These are phyloP conservation scores for Takashimella koratensis DNA, from an alignment of 1,284 basidiomycete species.

Conservation along the genomic window DNA sequence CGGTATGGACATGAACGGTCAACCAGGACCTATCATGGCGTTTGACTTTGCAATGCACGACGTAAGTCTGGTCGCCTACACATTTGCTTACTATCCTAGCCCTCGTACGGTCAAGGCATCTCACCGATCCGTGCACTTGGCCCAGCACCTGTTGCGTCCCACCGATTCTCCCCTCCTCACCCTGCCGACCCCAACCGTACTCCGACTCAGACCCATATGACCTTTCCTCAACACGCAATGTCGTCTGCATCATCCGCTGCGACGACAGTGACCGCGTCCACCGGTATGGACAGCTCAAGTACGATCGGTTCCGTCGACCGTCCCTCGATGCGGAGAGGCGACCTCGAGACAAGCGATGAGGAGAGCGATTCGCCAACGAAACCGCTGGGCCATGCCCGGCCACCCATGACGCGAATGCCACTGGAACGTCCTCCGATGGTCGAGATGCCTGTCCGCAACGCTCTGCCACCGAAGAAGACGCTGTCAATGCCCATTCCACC, in stretches of 20 bases:
- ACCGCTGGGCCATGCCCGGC: constrained; percentile 18
- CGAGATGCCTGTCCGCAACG: background rate
- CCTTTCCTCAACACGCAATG: background rate
- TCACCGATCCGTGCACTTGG: constrained; percentile 44
- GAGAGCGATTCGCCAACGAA: constrained; percentile 40
- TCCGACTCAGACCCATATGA: background rate
- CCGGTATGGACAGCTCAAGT: background rate
- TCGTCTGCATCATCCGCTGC: background rate
- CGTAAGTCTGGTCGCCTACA: background rate
- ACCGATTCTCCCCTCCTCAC: constrained; percentile 27
- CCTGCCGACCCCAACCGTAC: background rate
- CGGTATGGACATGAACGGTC: background rate
- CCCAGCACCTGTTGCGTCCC: constrained; percentile 33
- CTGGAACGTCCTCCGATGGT: constrained; percentile 1
- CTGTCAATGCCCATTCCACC: background rate
- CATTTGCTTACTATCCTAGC: constrained; percentile 3
- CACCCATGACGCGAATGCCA: constrained; percentile 22
- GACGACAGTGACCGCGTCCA: background rate
- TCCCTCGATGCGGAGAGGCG: background rate
- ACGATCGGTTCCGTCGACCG: constrained; percentile 15
- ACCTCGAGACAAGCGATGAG: constrained; percentile 32
- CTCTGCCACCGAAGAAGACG: background rate
- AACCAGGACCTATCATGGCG: background rate
- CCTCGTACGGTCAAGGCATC: constrained; percentile 29
- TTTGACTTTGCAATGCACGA: background rate